Base-by-base conservation (phyloP, 768 basidiomycete genomes). In the Trametes elegans region DNA sequence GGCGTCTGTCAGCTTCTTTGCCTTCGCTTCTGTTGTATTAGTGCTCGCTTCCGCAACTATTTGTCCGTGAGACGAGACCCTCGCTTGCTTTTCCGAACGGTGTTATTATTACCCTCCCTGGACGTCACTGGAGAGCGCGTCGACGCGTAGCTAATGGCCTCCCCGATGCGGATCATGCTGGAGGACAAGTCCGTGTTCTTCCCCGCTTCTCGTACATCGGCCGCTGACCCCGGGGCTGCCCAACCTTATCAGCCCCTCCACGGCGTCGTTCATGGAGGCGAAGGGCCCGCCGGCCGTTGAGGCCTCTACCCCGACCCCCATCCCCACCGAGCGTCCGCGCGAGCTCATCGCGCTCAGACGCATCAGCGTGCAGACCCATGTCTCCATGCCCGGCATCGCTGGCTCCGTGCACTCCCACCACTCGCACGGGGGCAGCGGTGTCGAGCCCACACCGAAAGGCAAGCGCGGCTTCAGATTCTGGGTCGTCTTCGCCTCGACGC, bases 381-480 rank as follows among this genome's bases (percentile, higher is more conserved):
- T 46, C 2, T 32, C 29, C 18, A 28, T 46, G 31, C 29, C 29
- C 19, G 11, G 21, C 10, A 19, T 32, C 31, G 19, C n/a, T 21
- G 21, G 9, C 45, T 21, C 29, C 5, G 11, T 21, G 1, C n/a
- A 21, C 11, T 19, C 31, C 18, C 23, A 27, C 13, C 34, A 35
- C 34, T 11, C 13, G 6, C 34, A 35, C 34, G 34, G 34, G 3
- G 34, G 34, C 41, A 31, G 13, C 18, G 27, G 23, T n/a, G n/a
- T 34, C 31, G 24, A 49, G 27, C 48, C 48, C 19, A 49, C 48
- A 7, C 48, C 48, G 8, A 49, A 49, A 19, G 48, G 48, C 48
- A 38, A 46, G 31, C 49, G 57, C 1, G 59, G 59, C 3, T 53
- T 48, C 38, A 42, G 3, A 5, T 61, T 61, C 28, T 61, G 59